Conservation (phyloP, 73 alveolate genomes). For the Paramecium sonneborni region DNA sequence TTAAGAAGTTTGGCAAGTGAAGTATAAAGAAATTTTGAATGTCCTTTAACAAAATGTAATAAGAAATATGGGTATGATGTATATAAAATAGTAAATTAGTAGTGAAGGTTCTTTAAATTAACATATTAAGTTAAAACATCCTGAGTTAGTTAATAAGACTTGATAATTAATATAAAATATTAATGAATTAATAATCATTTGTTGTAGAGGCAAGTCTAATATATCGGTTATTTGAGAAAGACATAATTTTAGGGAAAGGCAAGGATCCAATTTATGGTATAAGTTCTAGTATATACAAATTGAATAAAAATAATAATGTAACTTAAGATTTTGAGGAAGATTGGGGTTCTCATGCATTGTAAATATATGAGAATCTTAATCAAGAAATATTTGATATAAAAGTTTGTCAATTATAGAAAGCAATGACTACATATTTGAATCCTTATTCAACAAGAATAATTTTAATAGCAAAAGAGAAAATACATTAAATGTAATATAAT, state of each 20-base stretch:
- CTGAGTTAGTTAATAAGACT: neutral
- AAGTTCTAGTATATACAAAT: neutral
- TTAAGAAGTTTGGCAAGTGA: constrained; percentile 47
- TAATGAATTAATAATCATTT: neutral
- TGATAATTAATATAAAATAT: neutral
- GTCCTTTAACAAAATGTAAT: neutral
- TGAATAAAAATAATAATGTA: neutral
- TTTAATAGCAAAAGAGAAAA: neutral
- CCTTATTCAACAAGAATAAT: constrained; percentile 22
- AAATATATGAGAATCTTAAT: neutral
- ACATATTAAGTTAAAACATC: constrained; percentile 29
- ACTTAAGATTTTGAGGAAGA: neutral
- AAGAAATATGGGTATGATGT: constrained; percentile 24
- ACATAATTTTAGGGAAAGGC: neutral
- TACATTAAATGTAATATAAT: neutral
- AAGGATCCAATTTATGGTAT: neutral
- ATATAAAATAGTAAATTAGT: neutral
- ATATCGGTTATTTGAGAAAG: neutral
- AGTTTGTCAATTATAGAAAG: neutral
- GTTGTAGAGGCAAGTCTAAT: neutral
- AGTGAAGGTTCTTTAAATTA: constrained; percentile 32
- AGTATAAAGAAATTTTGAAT: neutral
- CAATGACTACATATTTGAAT: neutral
- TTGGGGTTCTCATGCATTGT: neutral
- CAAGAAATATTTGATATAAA: neutral